phyloP scores from a whole-genome alignment of 2,329 filamentous ascomycete genomes.

The Gyromitra esculenta region DNA sequence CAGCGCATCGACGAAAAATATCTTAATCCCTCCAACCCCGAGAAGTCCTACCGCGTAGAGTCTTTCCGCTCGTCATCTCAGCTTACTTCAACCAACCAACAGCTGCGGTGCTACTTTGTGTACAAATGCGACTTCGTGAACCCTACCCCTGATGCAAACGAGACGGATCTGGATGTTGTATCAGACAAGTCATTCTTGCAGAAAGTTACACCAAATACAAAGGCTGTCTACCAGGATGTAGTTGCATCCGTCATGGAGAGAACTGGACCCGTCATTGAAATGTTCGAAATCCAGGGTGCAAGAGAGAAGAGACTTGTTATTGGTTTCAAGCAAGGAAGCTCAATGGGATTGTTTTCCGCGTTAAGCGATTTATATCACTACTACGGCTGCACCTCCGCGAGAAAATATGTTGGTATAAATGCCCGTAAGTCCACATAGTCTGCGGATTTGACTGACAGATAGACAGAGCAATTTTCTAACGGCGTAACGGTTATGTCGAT shows the following conservation, averaged over 20 bases:
- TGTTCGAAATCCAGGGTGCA: constrained; percentile 92
- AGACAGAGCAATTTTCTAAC: constrained; percentile 92
- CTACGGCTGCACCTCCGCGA: constrained; percentile 93
- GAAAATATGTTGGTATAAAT: constrained; percentile 78
- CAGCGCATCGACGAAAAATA: constrained; percentile 95
- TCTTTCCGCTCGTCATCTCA: constrained; percentile 92
- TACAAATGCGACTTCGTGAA: constrained; percentile 94
- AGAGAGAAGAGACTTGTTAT: constrained; percentile 94
- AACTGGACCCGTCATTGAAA: constrained; percentile 94
- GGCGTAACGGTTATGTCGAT: constrained; percentile 97
- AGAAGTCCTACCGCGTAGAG: constrained; percentile 88
- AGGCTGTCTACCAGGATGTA: constrained; percentile 93
- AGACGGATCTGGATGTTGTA: constrained; percentile 90
- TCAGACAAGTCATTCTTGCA: constrained; percentile 93
- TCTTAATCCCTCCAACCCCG: constrained; percentile 77
- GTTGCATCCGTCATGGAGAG: constrained; percentile 84
- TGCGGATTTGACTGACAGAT: constrained; percentile 15
- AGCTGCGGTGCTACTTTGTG: constrained; percentile 96
- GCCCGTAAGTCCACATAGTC: background rate
- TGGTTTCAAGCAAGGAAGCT: constrained; percentile 92
- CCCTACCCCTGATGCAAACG: constrained; percentile 74
- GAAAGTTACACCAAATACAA: constrained; percentile 95
- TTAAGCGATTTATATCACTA: constrained; percentile 97
- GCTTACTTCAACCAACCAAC: constrained; percentile 79
- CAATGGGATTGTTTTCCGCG: constrained; percentile 91